phyloP scores from a whole-genome alignment of 2,329 filamentous ascomycete species.

The Cladosporium sp. region DNA sequence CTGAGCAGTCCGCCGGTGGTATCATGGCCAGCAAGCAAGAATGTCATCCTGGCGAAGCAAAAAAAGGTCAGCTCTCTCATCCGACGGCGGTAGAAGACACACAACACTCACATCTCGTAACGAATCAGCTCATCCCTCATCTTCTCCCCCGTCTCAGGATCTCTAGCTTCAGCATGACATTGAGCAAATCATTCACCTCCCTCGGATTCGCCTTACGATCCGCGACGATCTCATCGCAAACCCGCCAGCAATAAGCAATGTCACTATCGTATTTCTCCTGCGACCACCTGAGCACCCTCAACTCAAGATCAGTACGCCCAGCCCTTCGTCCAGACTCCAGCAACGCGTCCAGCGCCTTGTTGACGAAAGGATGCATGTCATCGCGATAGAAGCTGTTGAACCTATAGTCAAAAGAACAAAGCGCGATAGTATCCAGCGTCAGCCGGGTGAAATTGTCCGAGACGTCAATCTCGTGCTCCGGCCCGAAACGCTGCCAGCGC shows the following conservation, averaged over 20 bases:
- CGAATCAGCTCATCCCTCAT: slow-evolving; percentile 59
- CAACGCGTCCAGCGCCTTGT: slow-evolving; percentile 18
- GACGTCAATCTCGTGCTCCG: slow-evolving; percentile 52
- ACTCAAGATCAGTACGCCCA: slow-evolving; percentile 1
- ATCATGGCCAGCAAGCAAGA: slow-evolving; percentile 45
- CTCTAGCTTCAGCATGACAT: slow-evolving; percentile 56
- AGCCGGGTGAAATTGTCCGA: slow-evolving; percentile 66
- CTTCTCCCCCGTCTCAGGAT: slow-evolving; percentile 57
- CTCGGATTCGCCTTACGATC: slow-evolving; percentile 14
- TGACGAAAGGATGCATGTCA: slow-evolving; percentile 63
- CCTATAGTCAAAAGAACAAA: slow-evolving; percentile 66
- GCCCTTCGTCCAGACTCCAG: neutral
- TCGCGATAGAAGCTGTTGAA: slow-evolving; percentile 71
- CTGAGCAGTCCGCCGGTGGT: slow-evolving; percentile 21
- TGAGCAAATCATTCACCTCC: slow-evolving; percentile 51
- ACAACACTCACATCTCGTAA: slow-evolving; percentile 52
- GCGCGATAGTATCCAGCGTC: slow-evolving; percentile 64
- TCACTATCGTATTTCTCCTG: slow-evolving; percentile 9
- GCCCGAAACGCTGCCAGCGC: slow-evolving; percentile 36
- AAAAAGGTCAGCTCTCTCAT: neutral
- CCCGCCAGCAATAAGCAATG: slow-evolving; percentile 12
- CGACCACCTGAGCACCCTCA: neutral
- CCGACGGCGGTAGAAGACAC: too few relatives aligned
- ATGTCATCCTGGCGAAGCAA: slow-evolving; percentile 45
- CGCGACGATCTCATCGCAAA: slow-evolving; percentile 15